Base-by-base conservation (phyloP, 2,329 filamentous ascomycete genomes). In the Blastomyces emzantsi region DNA sequence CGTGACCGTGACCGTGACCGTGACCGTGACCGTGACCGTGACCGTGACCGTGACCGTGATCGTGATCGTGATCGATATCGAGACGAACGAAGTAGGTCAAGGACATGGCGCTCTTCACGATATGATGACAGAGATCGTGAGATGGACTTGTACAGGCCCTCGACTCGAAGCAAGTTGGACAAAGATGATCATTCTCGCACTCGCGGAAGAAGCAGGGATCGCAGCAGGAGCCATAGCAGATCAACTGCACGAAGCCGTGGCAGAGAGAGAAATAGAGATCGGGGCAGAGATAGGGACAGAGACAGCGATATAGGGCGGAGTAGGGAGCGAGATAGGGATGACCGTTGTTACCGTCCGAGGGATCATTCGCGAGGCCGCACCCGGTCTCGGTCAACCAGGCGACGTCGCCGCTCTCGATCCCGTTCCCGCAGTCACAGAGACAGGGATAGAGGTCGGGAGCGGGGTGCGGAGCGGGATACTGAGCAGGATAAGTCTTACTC, bases 191-290 rank as follows among this genome's bases (percentile, higher is more conserved):
- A 70, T 41, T 69, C 71, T 55, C 65, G 70, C 22, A 70, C 71
- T 62, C 73, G 72, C 54, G 66, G 69, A 64, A 71, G 75, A 43
- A 73, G 72, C 49, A 64, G 60, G 55, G 71, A 70, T 63, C 73
- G 73, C 45, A 76, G 74, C 63, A 71, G 64, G 15, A 63, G 54
- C 47, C 59, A 72, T 43, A 77, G 75, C 62, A 69, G 73, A 64
- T 76, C 73, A 33, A 65, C 64, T 19, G 67, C 64, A 51, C 69
- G 72, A 28, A 69, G 67, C 2, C 64, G 62, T 9, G 64, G 71
- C 41, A 65, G 67, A 25, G 69, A 69, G 13, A 70, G 70, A 9
- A 70, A 70, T 47, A 59, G 67, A 11, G 70, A 72, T 25, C 62
- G 67, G n/a, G 69, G 70, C 22, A 65, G 69, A 45, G 70, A 45